These are phyloP conservation scores for Pyrrhoderma lamaoense DNA, from an alignment of 1,284 basidiomycete genomes.

Conservation along the genomic window DNA sequence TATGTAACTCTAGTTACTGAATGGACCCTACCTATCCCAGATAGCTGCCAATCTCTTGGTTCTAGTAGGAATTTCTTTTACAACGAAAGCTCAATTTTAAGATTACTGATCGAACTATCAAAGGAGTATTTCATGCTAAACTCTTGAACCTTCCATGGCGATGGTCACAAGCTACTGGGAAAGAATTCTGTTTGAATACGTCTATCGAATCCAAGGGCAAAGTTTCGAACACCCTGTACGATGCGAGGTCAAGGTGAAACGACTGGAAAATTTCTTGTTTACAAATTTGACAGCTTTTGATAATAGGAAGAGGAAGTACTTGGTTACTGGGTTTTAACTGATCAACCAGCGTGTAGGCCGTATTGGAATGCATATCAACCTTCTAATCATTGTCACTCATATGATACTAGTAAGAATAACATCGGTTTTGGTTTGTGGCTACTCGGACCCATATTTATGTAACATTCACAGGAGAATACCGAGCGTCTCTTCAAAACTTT, in stretches of 20 bases:
- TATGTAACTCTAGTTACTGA: too few species aligned
- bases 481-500: neutral
- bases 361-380: constrained; percentile 1
- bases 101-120: too few species aligned
- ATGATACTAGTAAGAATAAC: constrained; percentile 4
- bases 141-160: neutral
- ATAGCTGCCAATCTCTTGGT: too few species aligned
- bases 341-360: neutral
- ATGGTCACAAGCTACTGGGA: too few species aligned
- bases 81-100: too few species aligned
- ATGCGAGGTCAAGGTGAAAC: neutral
- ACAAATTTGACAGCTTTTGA: neutral
- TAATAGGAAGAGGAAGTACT: neutral
- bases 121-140: neutral
- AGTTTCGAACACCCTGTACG: neutral
- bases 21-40: too few species aligned
- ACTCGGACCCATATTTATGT: neutral
- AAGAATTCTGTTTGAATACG: neutral
- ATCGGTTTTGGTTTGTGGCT: neutral
- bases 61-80: too few species aligned
- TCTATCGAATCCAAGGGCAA: neutral
- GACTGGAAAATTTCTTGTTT: neutral
- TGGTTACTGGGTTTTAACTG: constrained; percentile 1
- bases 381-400: neutral
- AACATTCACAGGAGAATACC: neutral